Conservation (phyloP, 208 protist species). For the Porcisia hertigi region DNA sequence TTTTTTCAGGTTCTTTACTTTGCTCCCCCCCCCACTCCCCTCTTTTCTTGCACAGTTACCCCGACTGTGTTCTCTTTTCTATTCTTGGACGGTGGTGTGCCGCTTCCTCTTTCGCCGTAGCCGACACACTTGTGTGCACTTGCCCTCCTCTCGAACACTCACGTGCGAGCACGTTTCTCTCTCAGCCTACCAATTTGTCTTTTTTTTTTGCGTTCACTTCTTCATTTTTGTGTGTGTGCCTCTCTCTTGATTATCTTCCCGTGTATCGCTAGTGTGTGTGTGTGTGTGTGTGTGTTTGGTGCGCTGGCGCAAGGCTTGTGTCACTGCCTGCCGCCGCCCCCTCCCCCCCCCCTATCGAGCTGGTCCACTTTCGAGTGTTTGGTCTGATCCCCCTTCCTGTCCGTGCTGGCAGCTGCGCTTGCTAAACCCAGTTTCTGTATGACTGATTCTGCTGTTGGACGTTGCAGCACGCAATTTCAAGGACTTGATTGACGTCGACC, state of each 20-base stretch:
- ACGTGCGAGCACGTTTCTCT: too few relatives aligned
- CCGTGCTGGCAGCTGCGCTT: too few relatives aligned
- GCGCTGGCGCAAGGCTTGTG: background rate
- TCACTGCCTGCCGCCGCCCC: background rate
- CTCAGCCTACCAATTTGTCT: too few relatives aligned
- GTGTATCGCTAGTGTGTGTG: background rate
- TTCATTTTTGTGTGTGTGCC: background rate
- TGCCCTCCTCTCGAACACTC: too few relatives aligned
- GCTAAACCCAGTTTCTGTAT: too few relatives aligned
- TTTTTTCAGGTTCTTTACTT: background rate
- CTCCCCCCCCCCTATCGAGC: background rate
- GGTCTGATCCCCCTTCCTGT: too few relatives aligned
- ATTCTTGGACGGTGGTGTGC: background rate
- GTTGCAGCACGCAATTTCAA: too few relatives aligned
- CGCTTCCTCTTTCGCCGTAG: background rate
- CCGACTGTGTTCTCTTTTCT: background rate
- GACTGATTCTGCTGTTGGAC: background rate
- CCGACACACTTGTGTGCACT: background rate
- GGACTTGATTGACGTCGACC: background rate
- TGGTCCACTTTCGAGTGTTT: too few relatives aligned
- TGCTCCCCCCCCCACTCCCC: background rate
- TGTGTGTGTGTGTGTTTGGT: background rate
- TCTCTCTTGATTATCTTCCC: background rate
- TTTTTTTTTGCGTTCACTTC: background rate
- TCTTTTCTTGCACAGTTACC: background rate